Percentiles rank a stretch among this genome's conserved stretches.
phyloP scores from a whole-genome alignment of 371 early-diverging fungal genomes.

The Rhizopus arrhizus region DNA sequence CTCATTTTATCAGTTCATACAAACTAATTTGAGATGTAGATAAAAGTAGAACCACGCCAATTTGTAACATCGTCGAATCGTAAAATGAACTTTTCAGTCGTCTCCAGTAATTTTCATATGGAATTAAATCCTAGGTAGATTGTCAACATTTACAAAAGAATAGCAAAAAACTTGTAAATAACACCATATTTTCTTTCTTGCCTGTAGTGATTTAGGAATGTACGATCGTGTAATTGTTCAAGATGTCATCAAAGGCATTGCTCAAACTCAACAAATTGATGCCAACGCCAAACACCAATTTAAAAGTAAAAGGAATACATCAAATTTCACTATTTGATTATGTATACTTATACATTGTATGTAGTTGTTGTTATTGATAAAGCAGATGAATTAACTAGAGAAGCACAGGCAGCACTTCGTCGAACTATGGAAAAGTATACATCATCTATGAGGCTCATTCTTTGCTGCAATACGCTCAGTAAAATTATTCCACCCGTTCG shows the following conservation, averaged over 20 bases:
- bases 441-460: constrained; percentile 88
- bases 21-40: constrained; percentile 45
- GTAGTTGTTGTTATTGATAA: constrained; percentile 95
- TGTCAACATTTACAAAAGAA: not conserved
- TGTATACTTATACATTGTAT: not conserved
- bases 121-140: constrained; percentile 89
- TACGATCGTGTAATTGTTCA: constrained; percentile 97
- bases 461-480: constrained; percentile 90
- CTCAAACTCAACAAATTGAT: constrained; percentile 97
- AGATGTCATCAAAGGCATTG: constrained; percentile 97
- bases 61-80: constrained; percentile 83
- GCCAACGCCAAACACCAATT: constrained; percentile 77
- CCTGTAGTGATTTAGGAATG: constrained; percentile 83
- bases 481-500: constrained; percentile 96
- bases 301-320: constrained; percentile 62
- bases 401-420: constrained; percentile 98
- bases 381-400: constrained; percentile 90
- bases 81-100: constrained; percentile 83
- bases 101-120: constrained; percentile 91
- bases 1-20: not conserved
- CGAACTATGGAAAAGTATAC: constrained; percentile 99
- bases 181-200: no score
- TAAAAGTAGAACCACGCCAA: constrained; percentile 85
- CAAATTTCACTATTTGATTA: constrained; percentile 2
- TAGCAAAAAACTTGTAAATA: not conserved